Conservation (phyloP, 163 green algal species). For the Scenedesmus sp. region DNA sequence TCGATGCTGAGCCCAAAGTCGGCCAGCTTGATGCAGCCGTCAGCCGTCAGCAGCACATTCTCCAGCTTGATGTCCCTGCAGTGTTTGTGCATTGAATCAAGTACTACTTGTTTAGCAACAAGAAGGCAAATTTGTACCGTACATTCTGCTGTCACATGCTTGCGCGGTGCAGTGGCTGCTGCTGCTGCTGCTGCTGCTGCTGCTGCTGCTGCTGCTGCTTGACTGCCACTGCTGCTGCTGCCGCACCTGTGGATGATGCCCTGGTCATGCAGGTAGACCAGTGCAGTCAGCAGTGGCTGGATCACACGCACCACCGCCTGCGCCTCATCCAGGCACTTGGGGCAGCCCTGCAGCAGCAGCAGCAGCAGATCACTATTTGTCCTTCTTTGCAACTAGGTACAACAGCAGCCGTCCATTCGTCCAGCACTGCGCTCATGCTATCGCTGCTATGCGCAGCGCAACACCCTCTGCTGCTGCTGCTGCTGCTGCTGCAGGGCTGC, state of each 20-base stretch:
- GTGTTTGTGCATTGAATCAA: not conserved
- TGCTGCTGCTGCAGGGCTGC: not conserved
- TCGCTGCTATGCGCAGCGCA: not conserved
- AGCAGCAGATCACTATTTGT: not conserved
- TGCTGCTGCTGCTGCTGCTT: not conserved
- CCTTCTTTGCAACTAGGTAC: not conserved
- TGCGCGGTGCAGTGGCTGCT: not conserved
- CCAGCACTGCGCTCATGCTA: no score
- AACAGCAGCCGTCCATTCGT: not conserved
- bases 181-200: not conserved
- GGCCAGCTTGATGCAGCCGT: constrained; percentile 51
- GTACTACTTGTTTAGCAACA: no score
- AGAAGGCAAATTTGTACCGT: no score
- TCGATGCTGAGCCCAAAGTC: constrained; percentile 70
- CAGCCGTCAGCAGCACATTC: constrained; percentile 76
- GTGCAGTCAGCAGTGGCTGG: constrained; percentile 63
- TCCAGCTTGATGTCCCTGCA: constrained; percentile 84
- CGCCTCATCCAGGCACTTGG: constrained; percentile 55
- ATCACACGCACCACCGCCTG: constrained; percentile 80
- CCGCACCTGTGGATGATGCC: constrained; percentile 81
- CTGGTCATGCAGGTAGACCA: constrained; percentile 76
- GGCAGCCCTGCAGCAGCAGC: constrained; percentile 68
- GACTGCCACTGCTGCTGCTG: not conserved
- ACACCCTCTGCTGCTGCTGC: not conserved
- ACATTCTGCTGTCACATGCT: not conserved